Base-by-base conservation (phyloP, 108 stramenopile genomes). In the Conticribra guillardii region DNA sequence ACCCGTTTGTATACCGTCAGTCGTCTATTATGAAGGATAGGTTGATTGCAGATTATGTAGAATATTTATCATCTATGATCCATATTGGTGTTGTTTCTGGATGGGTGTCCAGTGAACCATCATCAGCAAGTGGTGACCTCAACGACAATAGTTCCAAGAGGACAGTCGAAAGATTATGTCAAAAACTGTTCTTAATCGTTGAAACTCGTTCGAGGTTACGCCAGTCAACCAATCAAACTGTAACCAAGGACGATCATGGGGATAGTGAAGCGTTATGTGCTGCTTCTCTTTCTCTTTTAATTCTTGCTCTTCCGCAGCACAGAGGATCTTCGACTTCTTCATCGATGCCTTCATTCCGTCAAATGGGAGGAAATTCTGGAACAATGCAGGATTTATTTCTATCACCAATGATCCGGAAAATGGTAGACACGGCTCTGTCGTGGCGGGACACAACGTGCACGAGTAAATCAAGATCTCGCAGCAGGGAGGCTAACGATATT, bases 221-320 rank as follows among this genome's bases (percentile, higher is more conserved):
- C 52, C 47, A 65, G 21, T 69, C 67, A 18, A 52, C 61, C n/a
- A 68, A 80, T 29, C 72, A 69, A 28, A 64, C 16, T 5, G 58
- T 31, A 18, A 22, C 41, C 34, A 57, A 58, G 28, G 30, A 31
- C n/a, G 61, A 60, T 52, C 62, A 30, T 29, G 71, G 72, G 41
- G 79, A 80, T 46, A 64, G 61, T 34, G 79, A 80, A 51, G 49
- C 79, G 28, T 71, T 80, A 33, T 58, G 54, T 62, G 54, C 72
- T 16, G 52, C 72, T 15, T 73, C 71, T 3, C 54, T 80, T 14
- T 63, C 67, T 7, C 67, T 80, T 14, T 56, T 80, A 19, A 34
- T 80, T 37, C 72, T 80, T 28, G 19, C 22, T 18, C 67, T 80
- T 18, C 71, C 71, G 2, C 51, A 51, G 55, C 67, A 73, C 21